A percentile compares a stretch with the other conserved stretches of the same genome.
phyloP scores from a whole-genome alignment of 768 basidiomycete species.

The Tephrocybe sp. region DNA sequence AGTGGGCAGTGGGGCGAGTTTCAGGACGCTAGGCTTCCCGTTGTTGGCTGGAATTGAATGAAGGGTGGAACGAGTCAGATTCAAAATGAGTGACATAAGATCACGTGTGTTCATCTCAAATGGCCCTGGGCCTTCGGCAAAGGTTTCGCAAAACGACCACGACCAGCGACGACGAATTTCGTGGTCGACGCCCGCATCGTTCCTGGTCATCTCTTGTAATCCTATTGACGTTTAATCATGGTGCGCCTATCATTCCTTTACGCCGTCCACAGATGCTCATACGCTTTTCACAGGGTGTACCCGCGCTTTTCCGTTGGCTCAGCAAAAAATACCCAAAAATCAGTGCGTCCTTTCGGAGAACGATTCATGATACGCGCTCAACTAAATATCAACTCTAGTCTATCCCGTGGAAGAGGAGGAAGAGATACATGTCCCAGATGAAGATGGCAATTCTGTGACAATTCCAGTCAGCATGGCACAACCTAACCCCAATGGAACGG shows the following conservation, averaged over 20 bases:
- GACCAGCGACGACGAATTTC: conserved; percentile 9
- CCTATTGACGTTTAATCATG: conserved; percentile 4
- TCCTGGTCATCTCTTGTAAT: conserved; percentile 2
- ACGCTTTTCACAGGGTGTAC: conserved; percentile 72
- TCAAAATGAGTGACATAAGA: conserved; percentile 12
- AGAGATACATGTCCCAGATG: conserved; percentile 63
- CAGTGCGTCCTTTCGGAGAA: conserved; percentile 43
- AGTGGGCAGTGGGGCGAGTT: background rate
- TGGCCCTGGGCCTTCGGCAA: conserved; percentile 4
- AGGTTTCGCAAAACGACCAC: background rate
- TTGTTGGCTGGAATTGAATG: conserved; percentile 2
- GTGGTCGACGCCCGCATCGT: background rate
- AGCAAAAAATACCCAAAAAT: conserved; percentile 99
- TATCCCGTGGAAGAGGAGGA: conserved; percentile 83
- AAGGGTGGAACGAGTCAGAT: conserved; percentile 18
- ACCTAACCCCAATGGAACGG: conserved; percentile 92
- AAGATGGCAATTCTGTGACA: conserved; percentile 61
- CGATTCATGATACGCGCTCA: background rate
- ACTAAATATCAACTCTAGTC: conserved; percentile 38
- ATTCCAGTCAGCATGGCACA: conserved; percentile 76
- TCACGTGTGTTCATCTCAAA: conserved; percentile 14
- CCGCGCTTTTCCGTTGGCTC: conserved; percentile 96
- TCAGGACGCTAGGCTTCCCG: background rate
- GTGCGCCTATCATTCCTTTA: background rate
- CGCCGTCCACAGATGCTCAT: background rate